These are phyloP conservation scores for Neurospora sublineolata DNA, from an alignment of 495 filamentous ascomycete genomes.

Conservation along the genomic window DNA sequence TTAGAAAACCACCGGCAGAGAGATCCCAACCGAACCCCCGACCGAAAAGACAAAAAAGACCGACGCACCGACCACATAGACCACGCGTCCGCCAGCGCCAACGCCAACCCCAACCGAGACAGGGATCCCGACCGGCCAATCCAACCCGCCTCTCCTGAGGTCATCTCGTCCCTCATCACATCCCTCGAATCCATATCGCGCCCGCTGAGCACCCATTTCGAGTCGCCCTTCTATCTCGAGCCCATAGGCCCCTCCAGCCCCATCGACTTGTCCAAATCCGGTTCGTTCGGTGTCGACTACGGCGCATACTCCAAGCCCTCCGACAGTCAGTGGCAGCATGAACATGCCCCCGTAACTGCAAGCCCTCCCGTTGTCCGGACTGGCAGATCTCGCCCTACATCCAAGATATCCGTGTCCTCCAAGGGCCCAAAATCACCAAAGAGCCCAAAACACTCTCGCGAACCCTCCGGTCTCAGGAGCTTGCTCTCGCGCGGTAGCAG, in stretches of 20 bases:
- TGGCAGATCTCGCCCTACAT: not conserved
- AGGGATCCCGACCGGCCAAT: slow-evolving; percentile 20
- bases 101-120: slow-evolving; percentile 22
- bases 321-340: slow-evolving; percentile 40
- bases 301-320: slow-evolving; percentile 42
- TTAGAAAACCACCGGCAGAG: not conserved
- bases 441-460: slow-evolving; percentile 24
- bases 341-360: slow-evolving; percentile 55
- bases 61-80: not conserved
- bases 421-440: slow-evolving; percentile 52
- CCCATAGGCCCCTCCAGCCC: slow-evolving; percentile 23
- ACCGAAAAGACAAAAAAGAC: slow-evolving; percentile 18
- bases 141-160: slow-evolving; percentile 70
- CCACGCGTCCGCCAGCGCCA: not conserved
- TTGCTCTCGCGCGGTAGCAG: slow-evolving; percentile 32
- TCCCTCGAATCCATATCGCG: slow-evolving; percentile 78
- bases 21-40: slow-evolving; percentile 15
- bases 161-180: slow-evolving; percentile 88
- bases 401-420: slow-evolving; percentile 22
- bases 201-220: slow-evolving; percentile 63
- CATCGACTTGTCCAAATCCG: slow-evolving; percentile 28
- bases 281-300: slow-evolving; percentile 64
- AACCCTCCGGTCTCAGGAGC: slow-evolving; percentile 31
- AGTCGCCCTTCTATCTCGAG: slow-evolving; percentile 26
- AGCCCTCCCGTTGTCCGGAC: slow-evolving; percentile 76